Percentiles rank a stretch among this genome's conserved stretches.
phyloP scores from a whole-genome alignment of 129 eudicot genomes.

The Sambucus nigra region DNA sequence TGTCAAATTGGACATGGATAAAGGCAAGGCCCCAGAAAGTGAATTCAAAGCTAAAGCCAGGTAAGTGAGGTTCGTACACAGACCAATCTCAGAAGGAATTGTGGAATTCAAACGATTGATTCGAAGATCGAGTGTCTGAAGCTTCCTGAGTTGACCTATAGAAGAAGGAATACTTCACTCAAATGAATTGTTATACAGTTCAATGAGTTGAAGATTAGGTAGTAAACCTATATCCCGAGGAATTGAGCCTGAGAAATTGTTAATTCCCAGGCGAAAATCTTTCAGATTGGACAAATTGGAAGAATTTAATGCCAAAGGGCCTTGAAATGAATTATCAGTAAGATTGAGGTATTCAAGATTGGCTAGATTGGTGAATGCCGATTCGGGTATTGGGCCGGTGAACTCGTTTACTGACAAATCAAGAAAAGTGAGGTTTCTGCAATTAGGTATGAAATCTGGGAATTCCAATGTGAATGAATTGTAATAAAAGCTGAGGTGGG shows the following conservation, averaged over 20 bases:
- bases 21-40: slow-evolving; percentile 48
- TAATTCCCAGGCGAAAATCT: slow-evolving; percentile 29
- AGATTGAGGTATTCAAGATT: slow-evolving; percentile 60
- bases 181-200: slow-evolving; percentile 33
- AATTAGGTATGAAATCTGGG: slow-evolving; percentile 47
- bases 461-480: slow-evolving; percentile 40
- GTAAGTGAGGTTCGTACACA: slow-evolving; percentile 40
- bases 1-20: slow-evolving; percentile 47
- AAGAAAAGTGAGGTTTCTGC: slow-evolving; percentile 47
- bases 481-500: slow-evolving; percentile 35
- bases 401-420: slow-evolving; percentile 65
- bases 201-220: slow-evolving; percentile 37
- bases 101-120: slow-evolving; percentile 39
- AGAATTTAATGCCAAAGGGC: slow-evolving; percentile 32
- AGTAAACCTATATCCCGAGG: slow-evolving; percentile 31
- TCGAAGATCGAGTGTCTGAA: slow-evolving; percentile 34
- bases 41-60: slow-evolving; percentile 52
- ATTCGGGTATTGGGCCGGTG: slow-evolving; percentile 58
- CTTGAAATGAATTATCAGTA: slow-evolving; percentile 41
- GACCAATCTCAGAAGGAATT: slow-evolving; percentile 61
- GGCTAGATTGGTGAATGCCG: slow-evolving; percentile 37
- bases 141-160: slow-evolving; percentile 47
- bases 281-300: slow-evolving; percentile 37
- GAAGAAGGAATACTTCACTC: slow-evolving; percentile 56
- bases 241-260: slow-evolving; percentile 42